These are phyloP conservation scores for Suillus fuscotomentosus DNA, from an alignment of 768 basidiomycete species.

Conservation along the genomic window DNA sequence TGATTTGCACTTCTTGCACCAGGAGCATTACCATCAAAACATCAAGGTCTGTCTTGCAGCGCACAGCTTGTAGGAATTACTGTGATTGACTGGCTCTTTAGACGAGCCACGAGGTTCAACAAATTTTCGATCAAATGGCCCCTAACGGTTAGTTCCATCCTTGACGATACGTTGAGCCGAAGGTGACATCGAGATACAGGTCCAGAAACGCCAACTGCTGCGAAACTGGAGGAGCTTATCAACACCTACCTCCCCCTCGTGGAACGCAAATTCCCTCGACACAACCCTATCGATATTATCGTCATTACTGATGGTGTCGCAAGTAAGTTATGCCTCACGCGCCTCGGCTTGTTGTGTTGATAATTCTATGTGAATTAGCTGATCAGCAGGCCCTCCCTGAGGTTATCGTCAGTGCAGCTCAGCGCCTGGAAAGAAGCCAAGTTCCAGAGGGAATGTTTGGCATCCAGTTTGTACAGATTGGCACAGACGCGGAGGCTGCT, in stretches of 20 bases:
- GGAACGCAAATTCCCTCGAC: conserved; percentile 11
- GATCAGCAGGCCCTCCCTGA: conserved; percentile 9
- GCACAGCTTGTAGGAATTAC: neutral
- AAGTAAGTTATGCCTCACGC: conserved; percentile 20
- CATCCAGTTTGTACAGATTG: conserved; percentile 40
- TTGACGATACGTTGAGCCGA: neutral
- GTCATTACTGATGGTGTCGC: conserved; percentile 31
- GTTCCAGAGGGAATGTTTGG: conserved; percentile 33
- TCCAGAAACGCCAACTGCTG: conserved; percentile 29
- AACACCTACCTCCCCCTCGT: conserved; percentile 25
- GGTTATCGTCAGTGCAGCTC: conserved; percentile 27
- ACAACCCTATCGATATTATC: conserved; percentile 22
- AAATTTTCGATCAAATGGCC: neutral
- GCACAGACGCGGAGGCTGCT: conserved; percentile 25
- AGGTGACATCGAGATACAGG: conserved; percentile 7
- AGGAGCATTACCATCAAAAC: conserved; percentile 13
- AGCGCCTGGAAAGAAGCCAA: conserved; percentile 27
- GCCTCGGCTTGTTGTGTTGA: neutral
- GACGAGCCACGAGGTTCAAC: conserved; percentile 5
- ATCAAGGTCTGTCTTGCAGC: conserved; percentile 5
- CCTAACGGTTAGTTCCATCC: conserved; percentile 4
- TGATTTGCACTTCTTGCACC: conserved; percentile 34
- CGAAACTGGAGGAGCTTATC: conserved; percentile 28
- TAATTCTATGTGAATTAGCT: conserved; percentile 9
- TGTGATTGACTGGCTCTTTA: neutral